Evolutionary conservation across 23 red algal species (phyloP), one percentile per base, ranked within the genome.

Genomic region (Gracilaria caudata): DNA sequence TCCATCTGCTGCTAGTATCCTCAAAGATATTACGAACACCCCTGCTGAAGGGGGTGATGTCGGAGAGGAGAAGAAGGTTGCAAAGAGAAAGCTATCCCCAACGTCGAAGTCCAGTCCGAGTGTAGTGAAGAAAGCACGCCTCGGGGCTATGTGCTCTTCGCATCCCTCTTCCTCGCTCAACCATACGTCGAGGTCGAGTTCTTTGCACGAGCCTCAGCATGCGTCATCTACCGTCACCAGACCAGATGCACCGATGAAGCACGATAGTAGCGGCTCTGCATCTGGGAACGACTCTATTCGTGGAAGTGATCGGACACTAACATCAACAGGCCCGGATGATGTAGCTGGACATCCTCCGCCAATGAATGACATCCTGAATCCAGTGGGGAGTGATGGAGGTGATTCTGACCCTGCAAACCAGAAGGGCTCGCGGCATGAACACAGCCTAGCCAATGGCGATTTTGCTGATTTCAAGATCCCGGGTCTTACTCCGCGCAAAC

Each of bases 1-100:
- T 25, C 77, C 77, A 5, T 43, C 77, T 24, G 51, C 77, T 25
- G 56, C 36, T 3, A 40, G 36, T 25, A 66, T 86, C 19, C 66
- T 86, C 28, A 72, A 55, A 20, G 82, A 86, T 33, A 86, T 86
- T 30, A 86, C 82, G 28, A 86, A 86, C 23, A 74, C 82, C 28
- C 41, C 61, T 17, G 65, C n/a, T 8, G 57, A 63, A 39, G 49
- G 29, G 23, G 68, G 25, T 83, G 63, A 83, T 47, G 1, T 34
- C 7, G 30, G 3, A 29, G 77, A 63, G 10, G 36, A 80, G 40
- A 40, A 34, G n/a, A 12, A 4, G 32, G 14, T 63, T 7, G 26
- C 82, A 14, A 71, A 73, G 35, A 71, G 66, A 53, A 86, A 68
- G 66, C 82, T 68, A 4, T 86, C 65, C 23, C 66, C 82, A 5